Conservation (phyloP, 768 basidiomycete species). For the Mycena galopus region DNA sequence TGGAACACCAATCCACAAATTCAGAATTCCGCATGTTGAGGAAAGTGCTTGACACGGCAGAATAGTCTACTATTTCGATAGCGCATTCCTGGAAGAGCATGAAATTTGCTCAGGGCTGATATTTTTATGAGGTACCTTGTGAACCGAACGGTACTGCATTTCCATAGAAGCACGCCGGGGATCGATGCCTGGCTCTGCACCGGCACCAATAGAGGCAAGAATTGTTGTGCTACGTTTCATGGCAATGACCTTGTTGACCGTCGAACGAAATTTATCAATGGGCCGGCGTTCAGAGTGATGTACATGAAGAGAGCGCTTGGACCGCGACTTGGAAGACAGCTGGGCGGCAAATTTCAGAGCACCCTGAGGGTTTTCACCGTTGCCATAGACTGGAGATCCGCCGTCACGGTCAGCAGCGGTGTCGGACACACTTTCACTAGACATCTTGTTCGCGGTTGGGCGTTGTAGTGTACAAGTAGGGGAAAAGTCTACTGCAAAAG, state of each 20-base stretch:
- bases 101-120: too few species aligned
- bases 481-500: neutral
- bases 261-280: slow-evolving; percentile 52
- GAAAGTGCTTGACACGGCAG: slow-evolving; percentile 57
- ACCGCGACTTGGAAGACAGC: slow-evolving; percentile 25
- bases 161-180: slow-evolving; percentile 63
- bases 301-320: slow-evolving; percentile 30
- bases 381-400: slow-evolving; percentile 28
- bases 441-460: too few species aligned
- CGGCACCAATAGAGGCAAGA: slow-evolving; percentile 50
- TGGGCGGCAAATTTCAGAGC: slow-evolving; percentile 19
- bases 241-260: slow-evolving; percentile 59
- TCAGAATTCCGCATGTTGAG: slow-evolving; percentile 64
- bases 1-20: slow-evolving; percentile 61
- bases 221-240: slow-evolving; percentile 55
- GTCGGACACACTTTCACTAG: slow-evolving; percentile 6
- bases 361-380: neutral
- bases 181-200: slow-evolving; percentile 76
- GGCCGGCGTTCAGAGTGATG: slow-evolving; percentile 37
- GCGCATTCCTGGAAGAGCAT: slow-evolving; percentile 58
- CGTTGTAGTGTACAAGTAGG: neutral
- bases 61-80: slow-evolving; percentile 75
- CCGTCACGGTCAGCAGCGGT: neutral
- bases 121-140: slow-evolving; percentile 18
- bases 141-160: slow-evolving; percentile 63